Conservation (phyloP, 768 basidiomycete genomes). For the Tylopilus plumbeoviolaceoides region DNA sequence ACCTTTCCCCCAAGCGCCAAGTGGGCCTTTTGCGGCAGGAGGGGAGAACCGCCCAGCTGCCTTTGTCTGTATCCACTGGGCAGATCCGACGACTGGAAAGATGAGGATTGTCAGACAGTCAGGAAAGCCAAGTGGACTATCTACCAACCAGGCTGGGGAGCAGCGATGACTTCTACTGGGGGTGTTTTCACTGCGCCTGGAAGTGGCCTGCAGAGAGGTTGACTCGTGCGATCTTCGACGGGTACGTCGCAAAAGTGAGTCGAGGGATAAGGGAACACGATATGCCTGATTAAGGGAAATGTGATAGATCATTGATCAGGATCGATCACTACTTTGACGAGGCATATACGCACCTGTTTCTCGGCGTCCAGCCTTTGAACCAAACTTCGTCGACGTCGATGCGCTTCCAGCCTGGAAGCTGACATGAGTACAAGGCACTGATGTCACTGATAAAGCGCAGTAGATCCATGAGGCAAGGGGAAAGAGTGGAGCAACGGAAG, state of each 20-base stretch:
- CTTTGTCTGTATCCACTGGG: slow-evolving; percentile 23
- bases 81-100: slow-evolving; percentile 27
- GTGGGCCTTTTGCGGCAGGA: slow-evolving; percentile 4
- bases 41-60: not conserved
- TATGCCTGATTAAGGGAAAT: slow-evolving; percentile 17
- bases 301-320: not conserved
- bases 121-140: not conserved
- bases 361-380: slow-evolving; percentile 32
- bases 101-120: slow-evolving; percentile 6
- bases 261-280: slow-evolving; percentile 39
- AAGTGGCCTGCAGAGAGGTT: slow-evolving; percentile 41
- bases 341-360: slow-evolving; percentile 21
- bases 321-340: not conserved
- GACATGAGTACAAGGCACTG: not conserved
- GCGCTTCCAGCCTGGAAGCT: slow-evolving; percentile 42
- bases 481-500: not conserved
- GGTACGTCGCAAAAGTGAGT: slow-evolving; percentile 39
- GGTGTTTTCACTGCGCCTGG: slow-evolving; percentile 30
- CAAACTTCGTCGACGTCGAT: slow-evolving; percentile 41
- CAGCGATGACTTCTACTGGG: slow-evolving; percentile 21
- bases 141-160: slow-evolving; percentile 32
- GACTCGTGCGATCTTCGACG: slow-evolving; percentile 35
- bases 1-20: slow-evolving; percentile 19
- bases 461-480: not conserved
- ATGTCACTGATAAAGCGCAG: not conserved